Evolutionary conservation across 768 basidiomycete species (phyloP).

Genomic region (Zangia roseola): DNA sequence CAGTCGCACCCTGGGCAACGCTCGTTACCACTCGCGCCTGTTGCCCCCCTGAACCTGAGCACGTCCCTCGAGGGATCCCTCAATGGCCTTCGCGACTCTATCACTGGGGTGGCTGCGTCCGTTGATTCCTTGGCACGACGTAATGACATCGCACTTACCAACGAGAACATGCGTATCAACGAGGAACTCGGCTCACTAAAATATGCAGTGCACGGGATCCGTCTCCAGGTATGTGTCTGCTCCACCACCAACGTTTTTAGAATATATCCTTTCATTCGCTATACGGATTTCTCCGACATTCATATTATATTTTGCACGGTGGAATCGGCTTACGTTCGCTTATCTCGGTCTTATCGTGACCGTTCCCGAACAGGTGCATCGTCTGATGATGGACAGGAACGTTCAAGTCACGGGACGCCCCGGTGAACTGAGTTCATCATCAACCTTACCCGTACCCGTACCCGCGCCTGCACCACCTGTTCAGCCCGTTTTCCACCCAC

Average conservation of each 20-base stretch:
- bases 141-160: constrained; percentile 63
- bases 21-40: constrained; percentile 32
- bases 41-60: constrained; percentile 63
- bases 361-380: constrained; percentile 47
- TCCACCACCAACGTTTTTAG: constrained; percentile 4
- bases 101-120: constrained; percentile 57
- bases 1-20: constrained; percentile 22
- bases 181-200: constrained; percentile 74
- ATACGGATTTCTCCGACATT: constrained; percentile 6
- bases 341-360: constrained; percentile 15
- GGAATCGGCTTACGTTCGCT: constrained; percentile 10
- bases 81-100: constrained; percentile 53
- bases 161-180: constrained; percentile 67
- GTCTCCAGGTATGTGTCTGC: constrained; percentile 63
- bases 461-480: constrained; percentile 18
- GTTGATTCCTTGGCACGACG: constrained; percentile 61
- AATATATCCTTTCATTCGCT: background rate
- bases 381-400: constrained; percentile 76
- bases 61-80: constrained; percentile 66
- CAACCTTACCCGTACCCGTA: constrained; percentile 19
- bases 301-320: constrained; percentile 4
- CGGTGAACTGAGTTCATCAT: constrained; percentile 20
- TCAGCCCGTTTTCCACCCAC: constrained; percentile 27
- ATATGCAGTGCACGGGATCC: constrained; percentile 68
- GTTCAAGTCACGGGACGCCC: constrained; percentile 51